Evolutionary conservation across 2,329 filamentous ascomycete species (phyloP).

Genomic region (Hirsutella rhossiliensis): DNA sequence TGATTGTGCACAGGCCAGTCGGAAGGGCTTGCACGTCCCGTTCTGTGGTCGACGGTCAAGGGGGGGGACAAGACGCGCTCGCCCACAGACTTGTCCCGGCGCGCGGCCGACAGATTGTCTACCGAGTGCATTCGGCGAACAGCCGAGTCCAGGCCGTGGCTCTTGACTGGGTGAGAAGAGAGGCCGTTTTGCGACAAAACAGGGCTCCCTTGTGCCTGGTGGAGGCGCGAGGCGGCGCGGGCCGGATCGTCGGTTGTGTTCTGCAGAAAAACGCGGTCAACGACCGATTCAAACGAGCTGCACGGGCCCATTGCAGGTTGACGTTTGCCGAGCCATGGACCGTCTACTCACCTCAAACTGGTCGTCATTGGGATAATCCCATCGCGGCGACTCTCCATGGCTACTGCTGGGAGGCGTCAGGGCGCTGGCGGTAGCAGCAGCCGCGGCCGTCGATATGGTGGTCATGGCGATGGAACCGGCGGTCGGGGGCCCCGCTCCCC

Average conservation of each 20-base stretch:
- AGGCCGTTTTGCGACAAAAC: slow-evolving; percentile 12
- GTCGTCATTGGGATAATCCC: slow-evolving; percentile 23
- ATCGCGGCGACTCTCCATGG: slow-evolving; percentile 33
- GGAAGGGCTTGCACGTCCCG: slow-evolving; percentile 6
- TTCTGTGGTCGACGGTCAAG: slow-evolving; percentile 12
- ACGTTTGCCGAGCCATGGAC: neutral
- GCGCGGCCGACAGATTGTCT: slow-evolving; percentile 17
- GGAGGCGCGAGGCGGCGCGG: slow-evolving; percentile 1
- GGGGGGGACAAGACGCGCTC: slow-evolving; percentile 10
- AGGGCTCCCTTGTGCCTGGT: slow-evolving; percentile 8
- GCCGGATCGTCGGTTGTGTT: slow-evolving; percentile 4
- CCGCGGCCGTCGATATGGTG: slow-evolving; percentile 27
- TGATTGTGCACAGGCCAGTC: slow-evolving; percentile 7
- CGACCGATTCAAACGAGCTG: neutral
- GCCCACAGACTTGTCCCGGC: slow-evolving; percentile 12
- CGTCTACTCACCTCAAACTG: slow-evolving; percentile 25
- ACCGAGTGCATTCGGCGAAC: slow-evolving; percentile 24
- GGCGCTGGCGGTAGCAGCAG: slow-evolving; percentile 27
- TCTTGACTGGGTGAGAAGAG: slow-evolving; percentile 3
- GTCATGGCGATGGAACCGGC: slow-evolving; percentile 28
- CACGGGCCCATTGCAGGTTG: neutral
- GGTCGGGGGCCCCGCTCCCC: slow-evolving; percentile 15
- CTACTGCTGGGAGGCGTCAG: slow-evolving; percentile 37
- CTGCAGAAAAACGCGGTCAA: slow-evolving; percentile 2
- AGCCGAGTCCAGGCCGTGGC: slow-evolving; percentile 14